Evolutionary conservation across 305 asterid genomes (phyloP).

Genomic region (Ilex paraguariensis): DNA sequence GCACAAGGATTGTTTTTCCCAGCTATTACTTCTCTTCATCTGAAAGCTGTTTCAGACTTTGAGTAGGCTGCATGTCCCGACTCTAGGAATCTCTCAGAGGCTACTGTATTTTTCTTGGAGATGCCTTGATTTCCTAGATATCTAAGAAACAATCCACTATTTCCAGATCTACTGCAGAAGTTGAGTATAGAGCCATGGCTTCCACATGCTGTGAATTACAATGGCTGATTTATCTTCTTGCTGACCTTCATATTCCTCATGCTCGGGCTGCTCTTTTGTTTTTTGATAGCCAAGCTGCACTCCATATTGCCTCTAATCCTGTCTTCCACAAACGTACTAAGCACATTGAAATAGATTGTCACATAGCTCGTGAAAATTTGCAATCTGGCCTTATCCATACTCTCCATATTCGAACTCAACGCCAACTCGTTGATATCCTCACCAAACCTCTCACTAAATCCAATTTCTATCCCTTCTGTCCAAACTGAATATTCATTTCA

Average conservation of each 20-base stretch:
- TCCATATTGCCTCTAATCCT: background rate
- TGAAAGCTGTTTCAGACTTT: background rate
- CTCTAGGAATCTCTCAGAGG: background rate
- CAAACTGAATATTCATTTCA: too few species aligned
- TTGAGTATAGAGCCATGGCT: background rate
- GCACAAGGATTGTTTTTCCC: background rate
- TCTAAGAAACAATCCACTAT: background rate
- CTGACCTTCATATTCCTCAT: background rate
- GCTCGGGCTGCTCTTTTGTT: background rate
- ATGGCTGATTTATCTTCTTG: background rate
- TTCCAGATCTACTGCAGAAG: background rate
- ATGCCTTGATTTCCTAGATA: background rate
- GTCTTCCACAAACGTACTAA: slow-evolving; percentile 1
- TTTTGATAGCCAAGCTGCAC: background rate
- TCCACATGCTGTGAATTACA: background rate
- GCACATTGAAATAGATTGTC: slow-evolving; percentile 2
- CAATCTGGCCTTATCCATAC: background rate
- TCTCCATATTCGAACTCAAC: too few species aligned
- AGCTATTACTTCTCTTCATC: too few species aligned
- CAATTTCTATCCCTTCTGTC: too few species aligned
- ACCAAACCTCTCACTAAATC: too few species aligned
- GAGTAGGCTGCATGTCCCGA: background rate
- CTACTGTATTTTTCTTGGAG: background rate
- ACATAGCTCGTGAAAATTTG: background rate
- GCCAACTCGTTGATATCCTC: too few species aligned